phyloP scores from a whole-genome alignment of 2,329 filamentous ascomycete species.

The Diaporthe sp. region DNA sequence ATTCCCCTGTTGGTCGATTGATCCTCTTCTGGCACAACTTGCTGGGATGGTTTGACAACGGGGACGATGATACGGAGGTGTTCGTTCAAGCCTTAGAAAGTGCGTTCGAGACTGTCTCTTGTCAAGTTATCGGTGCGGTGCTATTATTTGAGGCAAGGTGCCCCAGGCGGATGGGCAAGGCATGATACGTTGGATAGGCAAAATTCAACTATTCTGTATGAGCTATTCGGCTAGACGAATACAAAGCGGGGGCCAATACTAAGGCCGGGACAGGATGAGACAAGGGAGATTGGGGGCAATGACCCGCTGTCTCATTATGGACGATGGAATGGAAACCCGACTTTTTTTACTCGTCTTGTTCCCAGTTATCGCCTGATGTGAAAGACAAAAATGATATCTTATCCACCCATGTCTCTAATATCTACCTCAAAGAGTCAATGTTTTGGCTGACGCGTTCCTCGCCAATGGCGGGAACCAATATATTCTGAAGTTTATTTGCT shows the following conservation, averaged over 20 bases:
- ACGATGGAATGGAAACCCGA: not conserved
- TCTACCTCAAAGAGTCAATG: not conserved
- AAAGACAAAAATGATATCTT: not conserved
- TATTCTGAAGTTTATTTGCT: not conserved
- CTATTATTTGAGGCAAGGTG: not conserved
- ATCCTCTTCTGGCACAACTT: slow-evolving; percentile 13
- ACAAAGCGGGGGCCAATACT: not conserved
- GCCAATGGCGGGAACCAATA: not conserved
- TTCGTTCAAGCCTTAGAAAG: slow-evolving; percentile 1
- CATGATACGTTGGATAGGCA: not conserved
- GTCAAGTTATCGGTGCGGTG: slow-evolving; percentile 7
- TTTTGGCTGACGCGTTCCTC: not conserved
- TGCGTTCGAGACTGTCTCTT: slow-evolving; percentile 18
- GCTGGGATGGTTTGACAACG: slow-evolving; percentile 1
- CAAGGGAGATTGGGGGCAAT: not conserved
- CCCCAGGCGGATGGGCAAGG: not conserved
- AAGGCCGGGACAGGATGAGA: not conserved
- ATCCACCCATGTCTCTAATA: not conserved
- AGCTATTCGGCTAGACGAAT: not conserved
- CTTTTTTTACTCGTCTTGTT: not conserved
- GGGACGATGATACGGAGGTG: not conserved
- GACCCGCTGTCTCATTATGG: not conserved
- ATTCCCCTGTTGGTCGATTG: not conserved
- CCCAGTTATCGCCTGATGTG: not conserved
- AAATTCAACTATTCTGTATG: not conserved